Conservation (phyloP, 441 rosid genomes). For the Syzygium syzygioides region DNA sequence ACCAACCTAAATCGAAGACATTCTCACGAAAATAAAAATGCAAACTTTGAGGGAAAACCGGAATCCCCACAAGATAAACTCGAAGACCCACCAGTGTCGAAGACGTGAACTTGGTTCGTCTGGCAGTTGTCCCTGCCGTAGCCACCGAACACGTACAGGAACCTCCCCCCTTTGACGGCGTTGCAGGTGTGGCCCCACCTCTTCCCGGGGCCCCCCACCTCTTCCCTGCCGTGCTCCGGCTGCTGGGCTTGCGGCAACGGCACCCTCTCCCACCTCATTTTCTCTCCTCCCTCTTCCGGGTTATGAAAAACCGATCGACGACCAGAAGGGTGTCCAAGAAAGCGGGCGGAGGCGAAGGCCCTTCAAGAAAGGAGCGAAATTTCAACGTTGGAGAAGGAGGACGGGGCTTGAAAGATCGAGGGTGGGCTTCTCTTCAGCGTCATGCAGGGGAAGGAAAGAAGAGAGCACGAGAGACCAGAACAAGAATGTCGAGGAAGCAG, state of each 20-base stretch:
- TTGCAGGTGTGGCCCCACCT: constrained; percentile 99
- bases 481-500: not conserved
- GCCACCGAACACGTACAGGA: constrained; percentile 93
- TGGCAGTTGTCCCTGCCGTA: constrained; percentile 90
- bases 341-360: constrained; percentile 25
- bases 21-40: not conserved
- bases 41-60: not conserved
- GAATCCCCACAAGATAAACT: not conserved
- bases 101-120: constrained; percentile 95
- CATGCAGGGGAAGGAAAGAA: not conserved
- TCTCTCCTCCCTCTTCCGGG: constrained; percentile 2
- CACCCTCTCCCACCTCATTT: constrained; percentile 93
- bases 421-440: not conserved
- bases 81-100: constrained; percentile 71
- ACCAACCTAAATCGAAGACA: not conserved
- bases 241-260: constrained; percentile 24
- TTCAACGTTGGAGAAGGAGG: not conserved
- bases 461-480: not conserved
- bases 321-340: constrained; percentile 11
- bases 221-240: constrained; percentile 24
- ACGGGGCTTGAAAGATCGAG: not conserved
- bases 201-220: constrained; percentile 65
- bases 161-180: constrained; percentile 72
- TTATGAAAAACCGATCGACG: constrained; percentile 1
- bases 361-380: not conserved